Evolutionary conservation across 768 basidiomycete species (phyloP).

Genomic region (Tricholoma furcatifolium): DNA sequence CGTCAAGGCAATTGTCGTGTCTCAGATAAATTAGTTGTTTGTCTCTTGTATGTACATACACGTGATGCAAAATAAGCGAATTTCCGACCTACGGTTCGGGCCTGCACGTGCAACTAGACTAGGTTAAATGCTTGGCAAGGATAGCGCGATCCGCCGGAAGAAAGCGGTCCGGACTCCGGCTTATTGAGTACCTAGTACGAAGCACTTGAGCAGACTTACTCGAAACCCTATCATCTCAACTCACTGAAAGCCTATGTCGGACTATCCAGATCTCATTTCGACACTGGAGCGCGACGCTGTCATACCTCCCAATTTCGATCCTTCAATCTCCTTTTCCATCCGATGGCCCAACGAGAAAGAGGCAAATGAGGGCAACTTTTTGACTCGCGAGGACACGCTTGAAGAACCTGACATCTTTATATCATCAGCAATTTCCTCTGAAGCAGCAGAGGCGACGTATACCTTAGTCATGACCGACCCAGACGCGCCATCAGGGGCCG

Average conservation of each 20-base stretch:
- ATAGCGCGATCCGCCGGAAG: background rate
- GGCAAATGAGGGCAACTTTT: constrained; percentile 28
- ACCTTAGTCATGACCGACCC: constrained; percentile 60
- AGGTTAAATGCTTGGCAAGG: no score
- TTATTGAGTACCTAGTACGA: background rate
- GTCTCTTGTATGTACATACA: no score
- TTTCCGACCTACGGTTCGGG: no score
- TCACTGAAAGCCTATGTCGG: background rate
- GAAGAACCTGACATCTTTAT: constrained; percentile 52
- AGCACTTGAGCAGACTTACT: no score
- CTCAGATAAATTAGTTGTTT: no score
- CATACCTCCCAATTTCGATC: constrained; percentile 35
- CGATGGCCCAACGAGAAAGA: constrained; percentile 41
- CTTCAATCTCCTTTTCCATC: constrained; percentile 43
- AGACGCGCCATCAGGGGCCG: constrained; percentile 50
- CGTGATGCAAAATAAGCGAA: no score
- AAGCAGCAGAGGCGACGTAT: constrained; percentile 30
- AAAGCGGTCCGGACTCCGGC: background rate
- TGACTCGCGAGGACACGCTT: constrained; percentile 33
- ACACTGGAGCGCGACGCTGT: constrained; percentile 37
- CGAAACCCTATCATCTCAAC: background rate
- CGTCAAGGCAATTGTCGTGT: no score
- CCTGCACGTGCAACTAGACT: no score
- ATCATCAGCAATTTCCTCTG: constrained; percentile 37
- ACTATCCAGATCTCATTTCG: constrained; percentile 23